Evolutionary conservation across 1,284 basidiomycete species (phyloP), one percentile per base, ranked within the genome.

Genomic region (Lentinula novae-zelandiae): DNA sequence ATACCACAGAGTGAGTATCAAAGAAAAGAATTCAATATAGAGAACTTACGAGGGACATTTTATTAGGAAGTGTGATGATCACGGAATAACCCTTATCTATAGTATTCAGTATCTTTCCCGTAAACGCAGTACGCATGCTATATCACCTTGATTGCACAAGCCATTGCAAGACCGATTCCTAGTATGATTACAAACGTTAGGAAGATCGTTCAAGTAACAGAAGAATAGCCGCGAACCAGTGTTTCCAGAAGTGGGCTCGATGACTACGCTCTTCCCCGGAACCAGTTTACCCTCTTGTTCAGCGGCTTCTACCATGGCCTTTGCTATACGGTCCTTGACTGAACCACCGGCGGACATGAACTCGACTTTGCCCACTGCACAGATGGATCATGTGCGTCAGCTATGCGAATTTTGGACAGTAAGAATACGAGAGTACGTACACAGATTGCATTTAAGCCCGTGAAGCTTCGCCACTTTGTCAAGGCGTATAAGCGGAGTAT

Each of bases 51-150:
- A 89, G 76, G 3, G 92, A 95, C 96, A 98, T 99, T 79, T 98
- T 99, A 71, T 95, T 89, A 53, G 96, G 96, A 71, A 97, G 79
- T 60, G 94, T 96, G 73, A 99, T 99, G 72, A 99, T 95, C 76
- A 87, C 89, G 39, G 87, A 84, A 82, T 92, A 93, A 77, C 90
- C 90, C 90, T 92, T 86, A 85, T 85, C 82, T 88, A 77, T 71
- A 77, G 88, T 89, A 89, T 91, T 90, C 87, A 91, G 89, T 74
- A 82, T 69, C 71, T 69, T 65, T 76, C 72, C 74, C 5, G 8
- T 5, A 17, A 31, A 34, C 51, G 60, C 34, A 27, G 39, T 36
- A 8, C 13, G 38, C 51, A 55, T 57, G 55, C 27, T 38, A 51
- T 60, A 71, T 73, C 81, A 92, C 93, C 84, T 93, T 93, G 75